Conservation (phyloP, 2,329 filamentous ascomycete species). For the Colletotrichum gigasporum region DNA sequence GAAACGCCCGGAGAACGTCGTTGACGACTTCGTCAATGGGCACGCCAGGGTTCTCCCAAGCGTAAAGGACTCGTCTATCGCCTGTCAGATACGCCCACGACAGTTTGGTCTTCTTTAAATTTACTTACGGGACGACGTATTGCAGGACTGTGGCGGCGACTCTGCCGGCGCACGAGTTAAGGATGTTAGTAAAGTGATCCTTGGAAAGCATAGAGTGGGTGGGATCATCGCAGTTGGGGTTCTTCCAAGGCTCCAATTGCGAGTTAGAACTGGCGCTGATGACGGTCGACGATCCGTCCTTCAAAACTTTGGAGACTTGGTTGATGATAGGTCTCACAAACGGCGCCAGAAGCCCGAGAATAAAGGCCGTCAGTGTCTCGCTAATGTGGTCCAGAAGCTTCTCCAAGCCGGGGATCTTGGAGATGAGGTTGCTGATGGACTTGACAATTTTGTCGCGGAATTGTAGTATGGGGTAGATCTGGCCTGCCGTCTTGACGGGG, state of each 20-base stretch:
- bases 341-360: conserved; percentile 89
- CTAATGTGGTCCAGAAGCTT: conserved; percentile 92
- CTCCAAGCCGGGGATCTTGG: conserved; percentile 92
- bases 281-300: conserved; percentile 81
- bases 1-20: conserved; percentile 85
- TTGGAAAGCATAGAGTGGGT: conserved; percentile 87
- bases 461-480: conserved; percentile 94
- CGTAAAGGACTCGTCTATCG: conserved; percentile 79
- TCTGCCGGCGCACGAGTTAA: conserved; percentile 80
- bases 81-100: conserved; percentile 34
- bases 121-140: conserved; percentile 80
- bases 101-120: not conserved
- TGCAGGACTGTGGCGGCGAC: conserved; percentile 81
- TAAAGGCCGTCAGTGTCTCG: conserved; percentile 90
- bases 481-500: conserved; percentile 75
- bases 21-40: conserved; percentile 84
- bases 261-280: conserved; percentile 75
- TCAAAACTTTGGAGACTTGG: conserved; percentile 83
- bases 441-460: conserved; percentile 96
- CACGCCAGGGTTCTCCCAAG: conserved; percentile 89
- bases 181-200: conserved; percentile 83
- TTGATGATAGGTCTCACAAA: conserved; percentile 94
- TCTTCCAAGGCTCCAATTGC: conserved; percentile 83
- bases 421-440: conserved; percentile 83
- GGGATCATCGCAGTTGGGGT: conserved; percentile 78